Evolutionary conservation across 805 yeast genomes (phyloP).

Genomic region (Saccharomycopsis capsularis): DNA sequence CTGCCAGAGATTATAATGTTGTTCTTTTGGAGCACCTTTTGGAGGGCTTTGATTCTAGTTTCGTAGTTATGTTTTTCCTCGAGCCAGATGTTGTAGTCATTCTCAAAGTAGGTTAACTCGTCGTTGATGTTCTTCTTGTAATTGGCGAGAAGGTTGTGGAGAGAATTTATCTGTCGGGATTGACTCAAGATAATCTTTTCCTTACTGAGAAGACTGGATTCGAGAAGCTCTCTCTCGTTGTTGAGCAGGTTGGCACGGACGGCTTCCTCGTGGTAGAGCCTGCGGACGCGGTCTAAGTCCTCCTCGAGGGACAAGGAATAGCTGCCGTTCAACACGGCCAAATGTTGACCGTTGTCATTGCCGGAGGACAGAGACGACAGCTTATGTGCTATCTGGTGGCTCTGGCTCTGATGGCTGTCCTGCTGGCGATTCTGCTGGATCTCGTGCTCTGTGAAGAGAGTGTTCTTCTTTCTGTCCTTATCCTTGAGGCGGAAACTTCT

Average conservation of each 20-base stretch:
- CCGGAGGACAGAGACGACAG: too few species aligned
- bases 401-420: not conserved
- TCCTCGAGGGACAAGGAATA: not conserved
- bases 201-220: slow-evolving; percentile 9
- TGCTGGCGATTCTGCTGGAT: not conserved
- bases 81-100: slow-evolving; percentile 18
- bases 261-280: slow-evolving; percentile 8
- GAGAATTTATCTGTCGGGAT: slow-evolving; percentile 5
- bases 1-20: not conserved
- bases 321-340: not conserved
- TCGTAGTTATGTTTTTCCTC: slow-evolving; percentile 18
- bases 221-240: slow-evolving; percentile 16
- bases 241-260: slow-evolving; percentile 7
- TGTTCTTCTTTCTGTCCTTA: not conserved
- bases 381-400: too few species aligned
- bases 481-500: slow-evolving; percentile 1
- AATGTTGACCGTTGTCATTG: not conserved
- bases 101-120: slow-evolving; percentile 12
- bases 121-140: slow-evolving; percentile 13
- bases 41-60: slow-evolving; percentile 7
- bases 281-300: slow-evolving; percentile 1
- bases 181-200: slow-evolving; percentile 17
- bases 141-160: slow-evolving; percentile 7
- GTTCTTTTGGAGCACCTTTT: not conserved
- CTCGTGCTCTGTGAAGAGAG: not conserved